Evolutionary conservation across 2,329 filamentous ascomycete genomes (phyloP).

Genomic region (Colletotrichum sidae): DNA sequence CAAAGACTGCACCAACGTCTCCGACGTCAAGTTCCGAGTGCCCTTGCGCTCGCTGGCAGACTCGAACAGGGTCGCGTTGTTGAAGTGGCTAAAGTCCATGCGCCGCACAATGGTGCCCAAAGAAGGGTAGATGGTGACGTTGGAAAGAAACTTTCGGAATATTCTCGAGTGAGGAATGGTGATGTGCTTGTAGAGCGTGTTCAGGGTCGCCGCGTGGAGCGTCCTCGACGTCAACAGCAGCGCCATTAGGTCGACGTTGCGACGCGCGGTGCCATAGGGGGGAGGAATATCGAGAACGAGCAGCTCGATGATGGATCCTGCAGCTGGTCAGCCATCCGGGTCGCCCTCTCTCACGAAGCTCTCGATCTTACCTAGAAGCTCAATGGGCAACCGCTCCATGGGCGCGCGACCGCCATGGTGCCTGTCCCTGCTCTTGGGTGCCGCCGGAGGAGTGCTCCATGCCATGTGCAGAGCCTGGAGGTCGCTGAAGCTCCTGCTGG

Average conservation of each 20-base stretch:
- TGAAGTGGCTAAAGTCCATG: constrained; percentile 88
- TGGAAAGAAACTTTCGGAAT: constrained; percentile 83
- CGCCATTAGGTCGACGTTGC: constrained; percentile 83
- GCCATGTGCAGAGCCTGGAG: constrained; percentile 66
- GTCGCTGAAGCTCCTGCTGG: constrained; percentile 72
- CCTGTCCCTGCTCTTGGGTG: constrained; percentile 47
- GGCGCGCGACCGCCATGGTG: constrained; percentile 62
- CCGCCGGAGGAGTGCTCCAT: constrained; percentile 59
- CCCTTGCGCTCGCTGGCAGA: constrained; percentile 80
- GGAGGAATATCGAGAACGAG: constrained; percentile 78
- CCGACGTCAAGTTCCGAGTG: constrained; percentile 80
- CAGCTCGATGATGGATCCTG: constrained; percentile 80
- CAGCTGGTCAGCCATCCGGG: constrained; percentile 30
- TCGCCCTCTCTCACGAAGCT: constrained; percentile 31
- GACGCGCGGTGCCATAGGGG: constrained; percentile 79
- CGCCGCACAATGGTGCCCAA: constrained; percentile 82
- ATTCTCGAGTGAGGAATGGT: constrained; percentile 86
- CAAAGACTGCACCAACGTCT: constrained; percentile 78
- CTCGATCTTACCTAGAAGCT: constrained; percentile 73
- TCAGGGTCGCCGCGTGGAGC: constrained; percentile 78
- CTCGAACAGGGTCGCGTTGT: constrained; percentile 80
- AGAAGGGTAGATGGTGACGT: constrained; percentile 73
- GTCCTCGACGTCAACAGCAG: constrained; percentile 81
- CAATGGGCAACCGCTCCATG: constrained; percentile 76
- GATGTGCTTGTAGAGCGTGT: constrained; percentile 82